Base-by-base conservation (phyloP, 2,329 filamentous ascomycete genomes). In the Thielaviopsis punctulata region DNA sequence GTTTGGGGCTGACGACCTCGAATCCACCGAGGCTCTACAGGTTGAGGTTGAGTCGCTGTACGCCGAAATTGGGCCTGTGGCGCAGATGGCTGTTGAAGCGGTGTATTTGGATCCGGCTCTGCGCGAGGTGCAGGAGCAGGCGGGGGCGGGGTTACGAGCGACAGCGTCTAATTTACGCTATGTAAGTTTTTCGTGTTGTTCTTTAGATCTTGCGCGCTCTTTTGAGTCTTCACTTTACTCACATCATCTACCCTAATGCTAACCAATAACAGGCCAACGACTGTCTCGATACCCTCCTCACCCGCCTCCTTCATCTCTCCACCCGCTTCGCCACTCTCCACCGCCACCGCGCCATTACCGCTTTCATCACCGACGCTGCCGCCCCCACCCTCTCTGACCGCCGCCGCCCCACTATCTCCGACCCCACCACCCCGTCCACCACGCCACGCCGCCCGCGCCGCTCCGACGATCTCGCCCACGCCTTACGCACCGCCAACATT, bases 81-180 rank as follows among this genome's bases (percentile, higher is more conserved):
- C 80, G 6, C 77, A 83, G 56, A 86, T 86, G 77, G 77, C 81
- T 0, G 71, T 80, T 1, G 79, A 85, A 57, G 76, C 82, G 58
- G 78, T 84, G 60, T 73, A 80, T 57, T 68, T 82, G 4, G 73
- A 77, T 55, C 81, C 82, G 0, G 76, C 81, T 1, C 64, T 77
- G 5, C 64, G 66, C 52, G 65, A 68, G 0, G 61, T 73, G 4
- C 64, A 70, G 6, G 62, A 66, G 2, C 69, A 65, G 52, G 70
- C 68, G 48, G 67, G 68, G 1, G 65, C 70, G 36, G 68, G 65
- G 21, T 57, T 72, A n/a, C 63, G 62, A 9, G 68, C 69, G 30
- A 70, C 74, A 0, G 65, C 67, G 0, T 65, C 66, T 4, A 73
- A 74, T 2, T 58, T 77, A 1, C 61, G 66, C 59, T 79, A 79